Base-by-base conservation (phyloP, 2,329 filamentous ascomycete species). In the Epichloe amarillans region DNA sequence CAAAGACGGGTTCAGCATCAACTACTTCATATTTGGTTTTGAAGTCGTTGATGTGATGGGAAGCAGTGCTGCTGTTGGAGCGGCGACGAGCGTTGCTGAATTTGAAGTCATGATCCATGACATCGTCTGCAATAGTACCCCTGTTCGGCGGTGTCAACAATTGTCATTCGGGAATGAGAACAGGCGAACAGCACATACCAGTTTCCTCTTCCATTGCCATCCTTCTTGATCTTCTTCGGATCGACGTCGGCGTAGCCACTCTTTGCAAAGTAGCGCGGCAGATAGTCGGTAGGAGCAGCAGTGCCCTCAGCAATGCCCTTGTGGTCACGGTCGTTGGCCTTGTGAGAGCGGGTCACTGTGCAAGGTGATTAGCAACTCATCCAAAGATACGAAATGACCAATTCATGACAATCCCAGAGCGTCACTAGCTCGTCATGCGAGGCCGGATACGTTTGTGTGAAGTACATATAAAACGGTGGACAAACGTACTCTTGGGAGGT, bases 1-100 rank as follows among this genome's bases (percentile, higher is more conserved):
- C 89, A 59, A 95, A 95, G 62, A 95, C 86, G 40, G 89, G 90
- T 62, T 97, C 91, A 17, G 80, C 76, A 61, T 97, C 93, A 65
- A 88, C 77, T 59, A 86, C 75, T 70, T 98, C 93, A 66, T 96
- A 97, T 73, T 98, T 98, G 70, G 90, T 95, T 78, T 93, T 94
- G 73, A 95, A 88, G 66, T 90, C 81, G 54, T 79, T 77, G 59
- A 88, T 72, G 60, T 81, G 75, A 62, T 81, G 77, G 50, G 80
- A 82, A 60, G 84, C 77, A 62, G 77, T 82, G 71, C 84, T 90
- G 66, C 86, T 91, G 74, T 97, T 97, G 70, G 88, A 94, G 67
- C 88, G 89, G 66, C 91, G 93, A 56, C 91, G 88, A 52, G 86
- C 74, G 61, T 96, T 93, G 74, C 76, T 78, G 64, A 94, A 83